These are phyloP conservation scores for Blastocystis sp. DNA, from an alignment of 352 stramenopile genomes.

Conservation along the genomic window DNA sequence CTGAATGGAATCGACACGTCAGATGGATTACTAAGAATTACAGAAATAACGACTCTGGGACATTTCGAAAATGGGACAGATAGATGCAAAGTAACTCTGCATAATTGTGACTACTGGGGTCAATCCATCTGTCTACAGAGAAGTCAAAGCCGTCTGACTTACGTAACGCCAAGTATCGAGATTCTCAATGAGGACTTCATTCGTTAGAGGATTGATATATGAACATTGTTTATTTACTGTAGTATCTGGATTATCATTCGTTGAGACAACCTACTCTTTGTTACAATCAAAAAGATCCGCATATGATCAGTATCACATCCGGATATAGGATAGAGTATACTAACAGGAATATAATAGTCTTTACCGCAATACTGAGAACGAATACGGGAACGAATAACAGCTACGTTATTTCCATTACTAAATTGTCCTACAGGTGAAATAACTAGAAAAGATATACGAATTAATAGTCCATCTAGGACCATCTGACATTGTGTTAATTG, in stretches of 20 bases:
- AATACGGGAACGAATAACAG: slow-evolving; percentile 11
- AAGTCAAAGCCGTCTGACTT: background rate
- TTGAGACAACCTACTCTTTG: background rate
- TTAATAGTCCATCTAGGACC: slow-evolving; percentile 31
- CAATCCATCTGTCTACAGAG: slow-evolving; percentile 8
- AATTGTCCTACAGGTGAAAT: slow-evolving; percentile 29
- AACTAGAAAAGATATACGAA: background rate
- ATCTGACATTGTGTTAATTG: background rate
- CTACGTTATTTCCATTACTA: slow-evolving; percentile 1
- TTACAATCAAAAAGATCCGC: slow-evolving; percentile 35
- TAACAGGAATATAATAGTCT: slow-evolving; percentile 63
- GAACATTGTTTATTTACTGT: slow-evolving; percentile 48
- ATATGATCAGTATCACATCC: background rate
- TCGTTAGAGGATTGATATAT: slow-evolving; percentile 12
- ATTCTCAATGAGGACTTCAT: slow-evolving; percentile 22
- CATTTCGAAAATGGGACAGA: slow-evolving; percentile 50
- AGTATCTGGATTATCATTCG: background rate
- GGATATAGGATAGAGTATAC: slow-evolving; percentile 33
- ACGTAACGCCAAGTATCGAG: slow-evolving; percentile 29
- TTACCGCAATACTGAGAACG: slow-evolving; percentile 50
- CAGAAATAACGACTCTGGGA: no score
- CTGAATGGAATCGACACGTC: slow-evolving; percentile 44
- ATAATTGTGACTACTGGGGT: background rate
- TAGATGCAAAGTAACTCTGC: slow-evolving; percentile 2
- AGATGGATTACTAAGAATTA: slow-evolving; percentile 40